Evolutionary conservation across 1,284 basidiomycete species (phyloP).

Genomic region (Trichosporon sp.): DNA sequence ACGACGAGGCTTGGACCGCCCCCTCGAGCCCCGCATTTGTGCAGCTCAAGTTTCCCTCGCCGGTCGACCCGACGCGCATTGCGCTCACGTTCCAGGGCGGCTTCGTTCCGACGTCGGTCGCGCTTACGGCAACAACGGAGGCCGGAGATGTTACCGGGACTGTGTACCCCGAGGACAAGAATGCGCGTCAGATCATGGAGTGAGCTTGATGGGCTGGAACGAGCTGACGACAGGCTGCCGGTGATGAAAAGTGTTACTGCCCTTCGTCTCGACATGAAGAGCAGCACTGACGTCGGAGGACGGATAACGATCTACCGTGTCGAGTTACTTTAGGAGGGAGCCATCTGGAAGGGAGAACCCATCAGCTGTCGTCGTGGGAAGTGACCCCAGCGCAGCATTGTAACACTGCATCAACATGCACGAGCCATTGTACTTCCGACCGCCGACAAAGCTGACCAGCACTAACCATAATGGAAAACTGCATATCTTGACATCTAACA

Average conservation of each 20-base stretch:
- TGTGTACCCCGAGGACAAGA: conserved; percentile 47
- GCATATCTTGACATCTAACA: background rate
- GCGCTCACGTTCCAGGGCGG: conserved; percentile 50
- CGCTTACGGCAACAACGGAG: conserved; percentile 24
- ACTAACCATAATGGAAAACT: background rate
- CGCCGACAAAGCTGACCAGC: background rate
- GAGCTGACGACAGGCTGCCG: conserved; percentile 10
- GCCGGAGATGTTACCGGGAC: conserved; percentile 36
- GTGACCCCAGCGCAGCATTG: background rate
- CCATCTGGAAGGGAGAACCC: background rate
- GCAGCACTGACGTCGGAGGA: conserved; percentile 47
- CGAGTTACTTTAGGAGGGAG: conserved; percentile 26
- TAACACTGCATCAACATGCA: background rate
- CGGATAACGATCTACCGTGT: conserved; percentile 48
- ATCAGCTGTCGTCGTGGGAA: background rate
- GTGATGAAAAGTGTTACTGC: background rate
- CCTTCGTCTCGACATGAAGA: conserved; percentile 42
- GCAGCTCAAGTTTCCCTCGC: conserved; percentile 33
- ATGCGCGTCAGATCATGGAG: conserved; percentile 45
- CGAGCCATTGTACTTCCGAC: background rate
- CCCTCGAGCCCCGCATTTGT: conserved; percentile 40
- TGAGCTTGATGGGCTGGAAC: conserved; percentile 22
- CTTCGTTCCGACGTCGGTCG: conserved; percentile 39
- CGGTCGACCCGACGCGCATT: conserved; percentile 35
- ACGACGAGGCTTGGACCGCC: conserved; percentile 33